These are phyloP conservation scores for Dothideomycetes sp. DNA, from an alignment of 2,329 filamentous ascomycete genomes.

Conservation along the genomic window DNA sequence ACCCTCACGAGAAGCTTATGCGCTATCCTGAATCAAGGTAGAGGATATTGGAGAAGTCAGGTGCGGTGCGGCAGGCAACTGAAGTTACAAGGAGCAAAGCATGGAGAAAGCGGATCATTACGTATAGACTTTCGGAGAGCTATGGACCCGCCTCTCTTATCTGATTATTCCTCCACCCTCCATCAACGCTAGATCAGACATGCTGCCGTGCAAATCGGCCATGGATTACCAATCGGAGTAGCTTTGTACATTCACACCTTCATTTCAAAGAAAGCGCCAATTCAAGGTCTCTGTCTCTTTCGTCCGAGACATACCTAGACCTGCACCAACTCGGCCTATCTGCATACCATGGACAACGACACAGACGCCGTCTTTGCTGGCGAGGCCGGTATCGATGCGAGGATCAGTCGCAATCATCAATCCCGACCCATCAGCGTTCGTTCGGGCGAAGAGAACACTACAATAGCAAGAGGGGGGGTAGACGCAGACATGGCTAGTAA, in stretches of 20 bases:
- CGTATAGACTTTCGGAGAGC: conserved; percentile 10
- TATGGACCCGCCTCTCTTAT: conserved; percentile 8
- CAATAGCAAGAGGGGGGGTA: conserved; percentile 16
- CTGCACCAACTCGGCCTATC: no score
- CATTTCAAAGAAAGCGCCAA: no score
- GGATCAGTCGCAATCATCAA: neutral
- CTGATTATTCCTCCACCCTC: neutral
- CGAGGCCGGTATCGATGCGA: conserved; percentile 24
- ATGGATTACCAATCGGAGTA: conserved; percentile 12
- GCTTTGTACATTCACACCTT: no score
- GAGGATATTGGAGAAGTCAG: no score
- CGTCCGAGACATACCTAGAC: no score
- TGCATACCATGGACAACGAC: conserved; percentile 18
- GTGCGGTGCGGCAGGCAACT: no score
- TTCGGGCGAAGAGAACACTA: conserved; percentile 14
- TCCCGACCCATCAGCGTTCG: neutral
- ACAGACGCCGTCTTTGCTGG: conserved; percentile 26
- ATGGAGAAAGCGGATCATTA: conserved; percentile 8
- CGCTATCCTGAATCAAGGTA: no score
- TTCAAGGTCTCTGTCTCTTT: no score
- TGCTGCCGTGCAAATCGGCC: conserved; percentile 2
- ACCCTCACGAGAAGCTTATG: no score
- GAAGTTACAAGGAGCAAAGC: no score
- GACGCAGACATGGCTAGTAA: conserved; percentile 7
- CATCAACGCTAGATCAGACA: conserved; percentile 5